phyloP scores from a whole-genome alignment of 106 monocot genomes.

The Dendrobium chrysotoxum region DNA sequence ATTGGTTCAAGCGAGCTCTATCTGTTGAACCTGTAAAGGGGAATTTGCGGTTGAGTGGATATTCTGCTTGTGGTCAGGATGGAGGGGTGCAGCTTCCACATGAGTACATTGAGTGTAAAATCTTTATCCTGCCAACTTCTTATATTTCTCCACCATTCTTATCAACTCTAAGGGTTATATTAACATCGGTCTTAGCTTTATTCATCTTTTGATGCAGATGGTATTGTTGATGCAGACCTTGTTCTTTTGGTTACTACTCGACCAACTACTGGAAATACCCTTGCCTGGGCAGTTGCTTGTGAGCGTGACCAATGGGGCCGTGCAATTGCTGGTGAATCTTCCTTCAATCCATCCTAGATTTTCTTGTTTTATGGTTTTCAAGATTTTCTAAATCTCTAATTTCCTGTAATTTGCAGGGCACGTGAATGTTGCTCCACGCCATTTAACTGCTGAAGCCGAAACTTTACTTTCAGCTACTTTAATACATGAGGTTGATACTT shows the following conservation, averaged over 20 bases:
- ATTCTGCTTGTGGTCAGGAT: conserved; percentile 99
- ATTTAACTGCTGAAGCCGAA: conserved; percentile 96
- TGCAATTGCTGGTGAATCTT: conserved; percentile 79
- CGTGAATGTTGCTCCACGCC: conserved; percentile 98
- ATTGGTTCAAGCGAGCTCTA: conserved; percentile 85
- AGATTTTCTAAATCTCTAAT: neutral
- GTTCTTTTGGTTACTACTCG: conserved; percentile 96
- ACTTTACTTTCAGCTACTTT: conserved; percentile 92
- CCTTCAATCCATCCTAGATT: neutral
- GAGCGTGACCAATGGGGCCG: conserved; percentile 99
- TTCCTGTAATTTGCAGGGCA: conserved; percentile 44
- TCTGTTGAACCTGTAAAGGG: conserved; percentile 95
- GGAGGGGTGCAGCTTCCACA: conserved; percentile 98
- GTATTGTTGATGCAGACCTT: conserved; percentile 81
- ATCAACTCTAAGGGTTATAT: neutral
- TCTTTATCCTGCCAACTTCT: neutral
- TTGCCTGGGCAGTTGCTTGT: conserved; percentile 99
- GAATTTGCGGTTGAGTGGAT: conserved; percentile 90
- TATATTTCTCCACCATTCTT: neutral
- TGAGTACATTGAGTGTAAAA: conserved; percentile 82
- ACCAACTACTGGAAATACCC: conserved; percentile 96
- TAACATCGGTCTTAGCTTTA: neutral
- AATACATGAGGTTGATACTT: conserved; percentile 66
- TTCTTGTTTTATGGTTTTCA: conserved; percentile 4
- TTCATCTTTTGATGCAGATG: conserved; percentile 51